Evolutionary conservation across 78 protist species (phyloP), one percentile per base, ranked within the genome.

Genomic region (Dictyostelium intermedium): DNA sequence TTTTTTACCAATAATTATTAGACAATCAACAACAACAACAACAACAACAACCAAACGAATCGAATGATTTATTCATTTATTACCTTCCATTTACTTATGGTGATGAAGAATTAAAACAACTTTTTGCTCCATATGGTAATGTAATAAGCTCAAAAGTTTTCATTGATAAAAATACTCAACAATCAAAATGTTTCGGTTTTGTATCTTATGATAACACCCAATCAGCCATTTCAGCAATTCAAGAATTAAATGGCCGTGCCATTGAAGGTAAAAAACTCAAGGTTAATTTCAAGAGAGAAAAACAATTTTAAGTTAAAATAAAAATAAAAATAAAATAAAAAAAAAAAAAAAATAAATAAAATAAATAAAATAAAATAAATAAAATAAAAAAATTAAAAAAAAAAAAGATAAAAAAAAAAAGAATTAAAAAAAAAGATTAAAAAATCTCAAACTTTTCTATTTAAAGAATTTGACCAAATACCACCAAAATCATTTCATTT

Each of bases 101-200:
- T 60, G 98, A 97, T 82, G 27, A 43, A 10, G 97, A 96, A 43
- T 85, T 97, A 9, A 93, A 74, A 66, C 45, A 27, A 25, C 34
- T 84, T 25, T 97, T 97, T 91, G 23, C 47, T 53, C 83, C 95
- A 30, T 97, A 87, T 41, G 98, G 98, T 37, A 85, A 56, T 60
- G 96, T 97, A 35, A 30, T 97, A 27, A 79, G 92, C 13, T 91
- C 98, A 27, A 95, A 96, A 77, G 97, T 97, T 66, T 97, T 82
- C 32, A 73, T 92, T 82, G 98, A 97, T 61, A 93, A 91, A 77
- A 20, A n/a, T 47, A 97, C 98, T 20, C 69, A 87, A 30, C 96
- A 79, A 80, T 84, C 95, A 76, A 96, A 96, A 77, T 96, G 98
- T 84, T 97, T 97, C 74, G 98, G 97, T 61, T 97, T 97, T 61